Percentiles rank a stretch among this genome's conserved stretches.
phyloP scores from a whole-genome alignment of 176 grass and related monocot species.

The Carex cristatella region DNA sequence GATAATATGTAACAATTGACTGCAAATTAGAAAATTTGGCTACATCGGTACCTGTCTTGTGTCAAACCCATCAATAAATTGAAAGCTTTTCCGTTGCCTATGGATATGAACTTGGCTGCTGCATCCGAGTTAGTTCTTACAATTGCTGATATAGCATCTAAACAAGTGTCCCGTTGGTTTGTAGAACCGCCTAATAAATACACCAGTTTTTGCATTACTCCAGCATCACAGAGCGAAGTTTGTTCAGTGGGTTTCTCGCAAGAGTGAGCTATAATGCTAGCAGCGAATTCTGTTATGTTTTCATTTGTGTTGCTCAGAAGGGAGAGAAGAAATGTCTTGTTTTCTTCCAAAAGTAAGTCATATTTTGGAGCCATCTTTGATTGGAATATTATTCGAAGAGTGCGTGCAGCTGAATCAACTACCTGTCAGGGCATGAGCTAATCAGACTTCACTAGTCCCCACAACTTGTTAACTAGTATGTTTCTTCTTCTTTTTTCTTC shows the following conservation, averaged over 20 bases:
- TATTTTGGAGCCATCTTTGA: conserved; percentile 80
- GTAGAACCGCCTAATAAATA: conserved; percentile 71
- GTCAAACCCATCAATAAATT: conserved; percentile 52
- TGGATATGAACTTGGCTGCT: conserved; percentile 69
- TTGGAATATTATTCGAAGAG: conserved; percentile 98
- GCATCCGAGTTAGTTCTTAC: conserved; percentile 66
- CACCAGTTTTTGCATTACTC: conserved; percentile 66
- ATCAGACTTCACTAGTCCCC: conserved; percentile 4
- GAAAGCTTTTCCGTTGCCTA: conserved; percentile 76
- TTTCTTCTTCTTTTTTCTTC: background rate
- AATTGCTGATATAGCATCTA: conserved; percentile 68
- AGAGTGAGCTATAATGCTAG: conserved; percentile 84
- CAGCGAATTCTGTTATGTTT: conserved; percentile 93
- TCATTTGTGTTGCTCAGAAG: conserved; percentile 76
- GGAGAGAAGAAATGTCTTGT: conserved; percentile 87
- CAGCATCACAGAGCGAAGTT: conserved; percentile 66
- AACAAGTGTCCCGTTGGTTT: conserved; percentile 84
- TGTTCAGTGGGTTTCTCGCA: conserved; percentile 64
- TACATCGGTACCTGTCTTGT: conserved; percentile 44
- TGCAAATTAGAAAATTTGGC: background rate
- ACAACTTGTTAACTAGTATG: background rate
- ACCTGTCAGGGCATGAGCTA: conserved; percentile 46
- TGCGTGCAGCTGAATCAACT: conserved; percentile 79
- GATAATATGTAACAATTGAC: background rate
- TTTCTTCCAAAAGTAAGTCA: conserved; percentile 71